Evolutionary conservation across 1,139 yeast genomes (phyloP), one percentile per base, ranked within the genome.

Genomic region (Nakaseomyces nivariensis): DNA sequence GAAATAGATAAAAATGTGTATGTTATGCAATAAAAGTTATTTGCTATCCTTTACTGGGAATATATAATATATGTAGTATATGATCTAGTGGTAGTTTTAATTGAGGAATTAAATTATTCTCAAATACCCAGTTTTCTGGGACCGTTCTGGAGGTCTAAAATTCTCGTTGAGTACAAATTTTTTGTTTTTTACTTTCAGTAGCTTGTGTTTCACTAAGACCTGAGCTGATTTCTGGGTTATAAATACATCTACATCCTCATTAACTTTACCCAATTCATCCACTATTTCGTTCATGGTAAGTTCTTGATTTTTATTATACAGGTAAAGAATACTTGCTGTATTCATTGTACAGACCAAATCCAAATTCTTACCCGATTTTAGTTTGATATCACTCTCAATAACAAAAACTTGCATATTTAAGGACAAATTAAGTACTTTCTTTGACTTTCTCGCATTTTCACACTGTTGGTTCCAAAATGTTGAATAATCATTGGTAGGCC

Each of bases 311-410:
- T 57, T 52, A 48, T 58, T 53, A 37, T 56, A 60, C 7, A 49
- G 51, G 25, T 41, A 34, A 3, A 60, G 32, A 31, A 60, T 53
- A 9, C 58, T 51, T 3, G 60, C 59, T 31, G 48, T 48, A 11
- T 50, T 38, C 45, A 57, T 49, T 41, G 49, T 52, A 9, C 51
- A 37, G 29, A 55, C 48, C 6, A 60, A 29, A 3, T 45, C 41
- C 41, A 58, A 36, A 8, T 36, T 25, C 13, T 41, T 38, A 1
- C 51, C 47, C 34, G 46, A 45, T 3, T 49, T 29, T 13, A 51
- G 26, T 10, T 41, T 40, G 33, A 56, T 50, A 4, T 60, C 59
- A 11, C 56, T 52, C 5, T 51, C 46, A 37, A 59, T 52, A n/a
- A 53, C 49, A 8, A 59, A 26, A 27, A 50, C 37, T 45, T 59